A percentile compares a stretch with the other conserved stretches of the same genome.
These are phyloP conservation scores for Schizophyllum commune DNA, from an alignment of 1,284 basidiomycete species.

Conservation along the genomic window DNA sequence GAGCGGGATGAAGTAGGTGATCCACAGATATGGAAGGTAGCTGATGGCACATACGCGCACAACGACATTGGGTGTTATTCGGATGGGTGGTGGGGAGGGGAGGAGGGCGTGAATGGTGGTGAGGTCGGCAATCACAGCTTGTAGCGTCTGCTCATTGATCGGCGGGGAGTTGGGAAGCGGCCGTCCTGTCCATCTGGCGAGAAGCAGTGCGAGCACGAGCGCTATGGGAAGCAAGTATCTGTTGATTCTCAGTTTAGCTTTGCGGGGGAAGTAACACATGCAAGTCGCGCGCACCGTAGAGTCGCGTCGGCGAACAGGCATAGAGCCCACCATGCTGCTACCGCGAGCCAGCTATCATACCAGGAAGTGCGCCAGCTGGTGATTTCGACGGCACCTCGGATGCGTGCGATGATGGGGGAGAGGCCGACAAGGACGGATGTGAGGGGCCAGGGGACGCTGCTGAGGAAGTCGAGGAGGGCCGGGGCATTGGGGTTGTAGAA, in stretches of 20 bases:
- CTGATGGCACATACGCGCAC: slow-evolving; percentile 10
- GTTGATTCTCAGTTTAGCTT: not conserved
- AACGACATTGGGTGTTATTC: slow-evolving; percentile 25
- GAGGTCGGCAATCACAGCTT: slow-evolving; percentile 46
- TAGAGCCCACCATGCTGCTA: slow-evolving; percentile 72
- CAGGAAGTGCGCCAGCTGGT: slow-evolving; percentile 55
- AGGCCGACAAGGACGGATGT: slow-evolving; percentile 51
- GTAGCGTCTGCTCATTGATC: slow-evolving; percentile 60
- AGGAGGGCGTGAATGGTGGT: slow-evolving; percentile 45
- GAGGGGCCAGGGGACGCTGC: slow-evolving; percentile 52
- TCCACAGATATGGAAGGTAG: slow-evolving; percentile 7
- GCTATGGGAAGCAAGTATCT: slow-evolving; percentile 40
- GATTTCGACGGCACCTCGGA: slow-evolving; percentile 46
- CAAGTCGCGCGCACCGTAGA: slow-evolving; percentile 40
- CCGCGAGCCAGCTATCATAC: slow-evolving; percentile 61
- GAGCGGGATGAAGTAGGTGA: slow-evolving; percentile 50
- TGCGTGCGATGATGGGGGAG: slow-evolving; percentile 41
- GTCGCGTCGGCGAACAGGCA: slow-evolving; percentile 54
- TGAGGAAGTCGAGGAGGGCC: slow-evolving; percentile 41
- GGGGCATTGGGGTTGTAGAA: slow-evolving; percentile 1
- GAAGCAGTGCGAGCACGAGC: slow-evolving; percentile 25
- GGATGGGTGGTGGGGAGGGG: slow-evolving; percentile 24
- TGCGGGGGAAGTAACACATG: not conserved
- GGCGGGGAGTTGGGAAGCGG: slow-evolving; percentile 19
- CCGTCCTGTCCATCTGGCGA: slow-evolving; percentile 22